Evolutionary conservation across 176 grass and related monocot species (phyloP), one percentile per base, ranked within the genome.

Genomic region (Carex cristatella): DNA sequence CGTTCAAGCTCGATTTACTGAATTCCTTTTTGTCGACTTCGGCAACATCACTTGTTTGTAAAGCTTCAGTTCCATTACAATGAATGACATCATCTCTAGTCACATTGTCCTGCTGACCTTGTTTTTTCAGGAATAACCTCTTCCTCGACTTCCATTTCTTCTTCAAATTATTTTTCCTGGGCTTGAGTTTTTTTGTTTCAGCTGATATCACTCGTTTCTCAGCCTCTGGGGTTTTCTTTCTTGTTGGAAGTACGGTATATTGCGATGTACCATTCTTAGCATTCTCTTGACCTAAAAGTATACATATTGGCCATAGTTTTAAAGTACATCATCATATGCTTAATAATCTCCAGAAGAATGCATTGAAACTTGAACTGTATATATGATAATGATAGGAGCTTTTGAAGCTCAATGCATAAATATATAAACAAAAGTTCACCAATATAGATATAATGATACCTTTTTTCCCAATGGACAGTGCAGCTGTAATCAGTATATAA

Each of bases 141-240:
- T 91, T 85, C 93, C 56, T 86, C 69, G 87, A 91, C 49, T 90
- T 85, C 96, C 91, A 87, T 94, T 91, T 93, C 66, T 86, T 95
- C 86, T 89, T 99, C 33, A 68, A 84, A 81, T 85, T 89, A 61
- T 51, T 76, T 74, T 84, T 95, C 85, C 92, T 94, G 40, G 82
- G 70, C 86, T 91, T 91, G 80, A 95, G 90, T 79, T 84, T 48
- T 87, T 95, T 95, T 1, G 59, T 74, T 66, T 83, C 61, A 82
- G 86, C 81, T 81, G 85, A 84, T n/a, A 5, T 65, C 55, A 79
- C 40, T 15, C 55, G 84, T 62, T 80, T 89, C 2, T 95, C 89
- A 65, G 54, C 9, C 66, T 99, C 91, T 77, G 88, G 90, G 57
- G 37, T 35, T 58, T 91, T 88, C 86, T 86, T 92, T 85, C 89